Evolutionary conservation across 2,329 filamentous ascomycete species (phyloP).

Genomic region (Xylariaceae sp.): DNA sequence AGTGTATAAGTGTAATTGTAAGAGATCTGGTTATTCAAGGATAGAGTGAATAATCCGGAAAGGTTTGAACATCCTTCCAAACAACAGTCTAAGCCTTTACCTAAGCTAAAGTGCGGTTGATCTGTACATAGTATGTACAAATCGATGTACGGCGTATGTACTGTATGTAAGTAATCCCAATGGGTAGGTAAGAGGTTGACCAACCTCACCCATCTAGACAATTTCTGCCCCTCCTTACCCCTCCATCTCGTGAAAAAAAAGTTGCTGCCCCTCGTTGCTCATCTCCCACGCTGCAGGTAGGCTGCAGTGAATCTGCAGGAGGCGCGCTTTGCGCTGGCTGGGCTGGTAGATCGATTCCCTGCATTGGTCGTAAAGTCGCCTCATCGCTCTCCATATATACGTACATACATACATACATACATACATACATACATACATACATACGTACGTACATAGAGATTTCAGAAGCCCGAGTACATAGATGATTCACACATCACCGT

Average conservation of each 20-base stretch:
- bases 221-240: constrained; percentile 35
- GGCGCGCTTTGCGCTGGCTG: constrained; percentile 35
- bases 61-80: too few relatives aligned
- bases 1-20: too few relatives aligned
- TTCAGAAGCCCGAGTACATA: background rate
- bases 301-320: constrained; percentile 34
- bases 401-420: too few relatives aligned
- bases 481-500: background rate
- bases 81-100: too few relatives aligned
- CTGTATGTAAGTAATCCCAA: constrained; percentile 22
- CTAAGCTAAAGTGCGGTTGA: too few relatives aligned
- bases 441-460: too few relatives aligned
- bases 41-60: too few relatives aligned
- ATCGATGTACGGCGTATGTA: too few relatives aligned
- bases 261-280: constrained; percentile 34
- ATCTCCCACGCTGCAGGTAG: constrained; percentile 30
- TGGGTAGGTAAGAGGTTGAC: constrained; percentile 23
- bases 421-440: too few relatives aligned
- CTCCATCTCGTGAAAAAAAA: constrained; percentile 27
- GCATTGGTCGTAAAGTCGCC: constrained; percentile 24
- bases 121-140: too few relatives aligned
- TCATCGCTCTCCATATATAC: constrained; percentile 19
- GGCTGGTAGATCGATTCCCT: constrained; percentile 35
- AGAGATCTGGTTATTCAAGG: too few relatives aligned
- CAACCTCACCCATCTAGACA: constrained; percentile 17